Evolutionary conservation across 2,329 filamentous ascomycete species (phyloP), one percentile per base, ranked within the genome.

Genomic region (Penicillium sp.): DNA sequence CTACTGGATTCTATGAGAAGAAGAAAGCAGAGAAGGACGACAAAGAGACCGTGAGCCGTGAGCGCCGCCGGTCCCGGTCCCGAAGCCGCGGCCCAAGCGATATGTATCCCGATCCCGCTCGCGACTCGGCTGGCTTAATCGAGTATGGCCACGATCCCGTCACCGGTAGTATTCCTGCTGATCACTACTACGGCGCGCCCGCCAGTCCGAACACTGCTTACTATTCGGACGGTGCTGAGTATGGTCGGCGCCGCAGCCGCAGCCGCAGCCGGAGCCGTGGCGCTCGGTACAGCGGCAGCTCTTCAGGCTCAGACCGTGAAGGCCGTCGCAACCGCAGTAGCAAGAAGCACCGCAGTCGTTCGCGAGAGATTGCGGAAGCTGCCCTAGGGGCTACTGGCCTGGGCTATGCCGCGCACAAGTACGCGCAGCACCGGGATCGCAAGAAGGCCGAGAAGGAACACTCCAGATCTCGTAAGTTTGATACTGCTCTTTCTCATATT

Each of bases 61-160:
- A 50, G 18, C 59, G 59, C 27, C 62, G 59, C 11, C 69, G 72
- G 51, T 75, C 73, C 15, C 64, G 72, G 52, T 75, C 73, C 47
- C 68, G 68, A 48, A 69, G 66, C 47, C 55, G 65, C 33, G 61
- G 63, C 35, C 61, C 63, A 29, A 71, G 69, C 41, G 52, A 61
- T 9, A 51, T 53, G n/a, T 67, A 70, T 41, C 59, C 65, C 13
- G 68, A 71, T 37, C 61, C 62, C 15, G 46, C 59, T 10, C 57
- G 62, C 20, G 69, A 72, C 53, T 69, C 65, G 51, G 67, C 72
- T 55, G 73, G 70, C 44, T 64, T 83, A 62, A 80, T 83, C 65
- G 79, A 81, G 59, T 83, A 84, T 60, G 80, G 80, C 49, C 72
- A 75, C 57, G 76, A 79, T 56, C 80, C 79, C 6, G 77, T 83